Evolutionary conservation across 2,329 filamentous ascomycete genomes (phyloP).

Genomic region (Fusarium caatingaense): DNA sequence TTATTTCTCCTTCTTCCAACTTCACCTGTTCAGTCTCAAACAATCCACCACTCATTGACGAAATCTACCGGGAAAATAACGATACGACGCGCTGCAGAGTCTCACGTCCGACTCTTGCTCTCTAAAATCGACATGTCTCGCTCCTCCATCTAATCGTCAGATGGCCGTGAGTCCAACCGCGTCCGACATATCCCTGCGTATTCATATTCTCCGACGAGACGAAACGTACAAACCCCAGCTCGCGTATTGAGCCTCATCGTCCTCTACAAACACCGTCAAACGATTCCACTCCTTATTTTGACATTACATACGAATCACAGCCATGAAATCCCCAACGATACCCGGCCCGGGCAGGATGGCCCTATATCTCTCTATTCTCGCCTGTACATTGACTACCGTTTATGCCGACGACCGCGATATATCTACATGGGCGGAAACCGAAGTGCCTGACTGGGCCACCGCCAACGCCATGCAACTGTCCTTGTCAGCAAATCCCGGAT

Average conservation of each 20-base stretch:
- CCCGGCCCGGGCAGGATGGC: conserved; percentile 19
- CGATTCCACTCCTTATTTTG: not conserved
- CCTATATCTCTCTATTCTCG: conserved; percentile 37
- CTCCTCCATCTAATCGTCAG: conserved; percentile 32
- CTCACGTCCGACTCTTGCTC: not conserved
- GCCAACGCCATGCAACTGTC: conserved; percentile 57
- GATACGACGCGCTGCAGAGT: conserved; percentile 2
- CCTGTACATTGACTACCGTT: conserved; percentile 46
- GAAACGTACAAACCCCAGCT: conserved; percentile 14
- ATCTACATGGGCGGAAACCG: conserved; percentile 50
- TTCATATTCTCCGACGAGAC: conserved; percentile 31
- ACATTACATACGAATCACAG: not conserved
- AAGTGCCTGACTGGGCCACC: conserved; percentile 54
- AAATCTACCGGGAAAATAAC: not conserved
- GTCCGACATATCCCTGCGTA: conserved; percentile 27
- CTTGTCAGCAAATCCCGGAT: conserved; percentile 47
- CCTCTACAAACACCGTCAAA: not conserved
- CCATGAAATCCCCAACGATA: conserved; percentile 29
- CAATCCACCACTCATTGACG: not conserved
- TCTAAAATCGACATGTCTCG: conserved; percentile 33
- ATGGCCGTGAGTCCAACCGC: conserved; percentile 28
- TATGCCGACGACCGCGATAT: conserved; percentile 49
- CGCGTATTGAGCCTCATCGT: conserved; percentile 10
- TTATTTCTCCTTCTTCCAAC: conserved; percentile 14
- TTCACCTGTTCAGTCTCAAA: not conserved